Evolutionary conservation across 176 grass and related monocot species (phyloP), one percentile per base, ranked within the genome.

Genomic region (Puccinellia tenuiflora): DNA sequence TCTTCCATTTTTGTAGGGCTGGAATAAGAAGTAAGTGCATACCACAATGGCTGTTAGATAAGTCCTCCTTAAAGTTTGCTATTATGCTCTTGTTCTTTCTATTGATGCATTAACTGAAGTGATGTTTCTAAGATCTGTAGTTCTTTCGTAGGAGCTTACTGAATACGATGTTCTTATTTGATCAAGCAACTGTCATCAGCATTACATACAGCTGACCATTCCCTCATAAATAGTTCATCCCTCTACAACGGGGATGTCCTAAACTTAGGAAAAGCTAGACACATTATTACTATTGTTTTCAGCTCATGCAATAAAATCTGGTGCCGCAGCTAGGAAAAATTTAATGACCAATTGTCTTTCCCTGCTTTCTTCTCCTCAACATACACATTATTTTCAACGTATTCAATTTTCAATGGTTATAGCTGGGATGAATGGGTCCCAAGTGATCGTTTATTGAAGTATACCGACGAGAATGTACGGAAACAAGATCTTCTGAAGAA

Each of bases 341-440:
- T 42, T 20, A 26, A 45, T 29, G 37, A 8, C 45, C 71, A 63
- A 16, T 71, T 77, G 6, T 76, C 33, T 5, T 71, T 71, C 17
- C 57, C 24, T 82, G 61, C 42, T 66, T 87, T 57, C 54, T 84
- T 77, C 59, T 84, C 51, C 59, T 15, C 21, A 46, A 77, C 72
- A 34, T 54, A 12, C 14, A 61, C 81, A 76, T 48, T 85, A 22
- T 81, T 80, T 68, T 86, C 46, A 83, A 47, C 47, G n/a, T 75
- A 52, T 77, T 77, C 4, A 70, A 78, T 77, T 89, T 81, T 81
- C 22, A 83, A 78, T 81, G 42, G 25, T 39, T 87, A 79, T 77
- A 98, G 96, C 71, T 98, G 96, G 96, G 96, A 98, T 52, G 96
- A 98, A 86, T 98, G 96, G 96, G 90, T 95, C 34, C 45, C 64